These are phyloP conservation scores for Bromus sterilis DNA, from an alignment of 176 grass and related monocot genomes.

Conservation along the genomic window DNA sequence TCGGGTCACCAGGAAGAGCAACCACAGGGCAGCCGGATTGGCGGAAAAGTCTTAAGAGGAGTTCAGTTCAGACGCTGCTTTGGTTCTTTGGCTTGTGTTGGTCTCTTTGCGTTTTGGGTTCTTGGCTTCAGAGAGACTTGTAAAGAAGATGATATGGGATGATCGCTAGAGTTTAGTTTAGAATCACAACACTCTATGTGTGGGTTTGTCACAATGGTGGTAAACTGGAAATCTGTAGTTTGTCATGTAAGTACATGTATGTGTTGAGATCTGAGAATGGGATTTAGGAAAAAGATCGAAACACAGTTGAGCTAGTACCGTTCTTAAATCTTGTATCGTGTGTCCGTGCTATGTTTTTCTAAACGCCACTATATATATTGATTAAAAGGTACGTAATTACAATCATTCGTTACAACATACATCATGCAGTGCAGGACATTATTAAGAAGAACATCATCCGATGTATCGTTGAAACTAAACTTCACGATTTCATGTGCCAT, in stretches of 20 bases:
- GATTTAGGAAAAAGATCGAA: not conserved
- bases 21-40: not conserved
- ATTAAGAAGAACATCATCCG: too few relatives aligned
- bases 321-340: not conserved
- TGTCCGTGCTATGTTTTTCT: not conserved
- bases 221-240: not conserved
- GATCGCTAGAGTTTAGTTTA: not conserved
- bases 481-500: too few relatives aligned
- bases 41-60: not conserved
- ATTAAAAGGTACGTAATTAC: too few relatives aligned
- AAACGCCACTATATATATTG: too few relatives aligned
- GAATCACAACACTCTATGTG: not conserved
- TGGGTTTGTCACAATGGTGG: not conserved
- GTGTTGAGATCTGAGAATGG: not conserved
- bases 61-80: not conserved
- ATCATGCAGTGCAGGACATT: too few relatives aligned
- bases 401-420: too few relatives aligned
- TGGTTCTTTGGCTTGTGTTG: not conserved
- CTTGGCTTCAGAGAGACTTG: conserved; percentile 7
- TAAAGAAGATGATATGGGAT: not conserved
- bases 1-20: conserved; percentile 54
- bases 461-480: too few relatives aligned
- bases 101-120: not conserved
- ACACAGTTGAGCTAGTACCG: not conserved
- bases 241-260: not conserved